phyloP scores from a whole-genome alignment of 2,329 filamentous ascomycete genomes.

The Colletotrichum somersetense region DNA sequence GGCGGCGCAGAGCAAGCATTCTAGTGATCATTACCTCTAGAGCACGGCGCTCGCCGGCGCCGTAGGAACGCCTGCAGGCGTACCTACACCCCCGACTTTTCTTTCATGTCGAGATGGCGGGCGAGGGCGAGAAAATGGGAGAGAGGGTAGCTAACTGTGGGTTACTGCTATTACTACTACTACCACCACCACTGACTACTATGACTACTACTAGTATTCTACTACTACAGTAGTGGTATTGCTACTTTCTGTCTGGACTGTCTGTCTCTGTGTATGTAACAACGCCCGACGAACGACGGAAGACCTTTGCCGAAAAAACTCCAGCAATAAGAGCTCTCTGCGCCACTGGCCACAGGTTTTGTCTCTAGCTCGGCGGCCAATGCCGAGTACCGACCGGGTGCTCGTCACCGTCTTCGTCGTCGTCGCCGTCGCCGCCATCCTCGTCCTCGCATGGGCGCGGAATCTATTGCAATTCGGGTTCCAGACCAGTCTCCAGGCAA shows the following conservation, averaged over 20 bases:
- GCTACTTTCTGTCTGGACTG: background rate
- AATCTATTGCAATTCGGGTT: conserved; percentile 6
- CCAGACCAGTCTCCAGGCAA: conserved; percentile 12
- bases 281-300: background rate
- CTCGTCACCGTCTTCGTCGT: background rate
- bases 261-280: too few relatives aligned
- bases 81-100: background rate
- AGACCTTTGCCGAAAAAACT: conserved; percentile 16
- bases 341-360: conserved; percentile 24
- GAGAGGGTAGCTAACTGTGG: too few relatives aligned
- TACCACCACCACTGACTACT: background rate
- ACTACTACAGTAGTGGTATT: too few relatives aligned
- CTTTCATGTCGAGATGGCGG: background rate
- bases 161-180: background rate
- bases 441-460: background rate
- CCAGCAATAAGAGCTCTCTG: background rate
- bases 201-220: background rate
- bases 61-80: conserved; percentile 1
- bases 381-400: background rate
- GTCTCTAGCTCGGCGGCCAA: conserved; percentile 7
- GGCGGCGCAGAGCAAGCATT: background rate
- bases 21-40: too few relatives aligned
- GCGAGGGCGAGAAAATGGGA: background rate
- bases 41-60: background rate
- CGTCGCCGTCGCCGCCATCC: background rate